Evolutionary conservation across 805 yeast species (phyloP).

Genomic region (Yarrowia osloensis): DNA sequence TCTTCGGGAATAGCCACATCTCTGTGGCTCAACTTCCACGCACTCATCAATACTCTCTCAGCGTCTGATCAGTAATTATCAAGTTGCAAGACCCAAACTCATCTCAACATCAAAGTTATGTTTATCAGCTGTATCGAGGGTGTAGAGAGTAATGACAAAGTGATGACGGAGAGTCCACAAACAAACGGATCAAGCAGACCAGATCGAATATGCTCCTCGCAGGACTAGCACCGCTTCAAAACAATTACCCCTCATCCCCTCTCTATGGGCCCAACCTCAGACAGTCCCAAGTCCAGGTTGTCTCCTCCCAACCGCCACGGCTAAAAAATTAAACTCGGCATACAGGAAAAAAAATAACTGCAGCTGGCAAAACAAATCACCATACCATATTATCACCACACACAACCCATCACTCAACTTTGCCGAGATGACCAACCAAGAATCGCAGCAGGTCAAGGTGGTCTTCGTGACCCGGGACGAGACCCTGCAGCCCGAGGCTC

Average conservation of each 20-base stretch:
- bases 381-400: background rate
- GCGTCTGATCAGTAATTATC: background rate
- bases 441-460: constrained; percentile 62
- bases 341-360: constrained; percentile 26
- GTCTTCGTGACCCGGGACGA: constrained; percentile 78
- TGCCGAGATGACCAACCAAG: constrained; percentile 13
- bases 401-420: background rate
- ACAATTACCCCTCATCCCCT: background rate
- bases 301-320: background rate
- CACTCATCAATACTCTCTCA: too few relatives aligned
- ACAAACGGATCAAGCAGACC: too few relatives aligned
- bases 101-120: constrained; percentile 12
- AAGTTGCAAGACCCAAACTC: background rate
- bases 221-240: background rate
- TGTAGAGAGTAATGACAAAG: background rate
- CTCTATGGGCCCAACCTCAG: constrained; percentile 4
- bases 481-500: constrained; percentile 57
- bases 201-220: too few relatives aligned
- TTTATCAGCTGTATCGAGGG: background rate
- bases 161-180: too few relatives aligned
- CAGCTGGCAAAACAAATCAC: constrained; percentile 21
- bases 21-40: too few relatives aligned
- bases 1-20: too few relatives aligned
- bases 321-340: constrained; percentile 26
- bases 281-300: background rate